Conservation (phyloP, 2,329 filamentous ascomycete species). For the Waltergamsia citrina region DNA sequence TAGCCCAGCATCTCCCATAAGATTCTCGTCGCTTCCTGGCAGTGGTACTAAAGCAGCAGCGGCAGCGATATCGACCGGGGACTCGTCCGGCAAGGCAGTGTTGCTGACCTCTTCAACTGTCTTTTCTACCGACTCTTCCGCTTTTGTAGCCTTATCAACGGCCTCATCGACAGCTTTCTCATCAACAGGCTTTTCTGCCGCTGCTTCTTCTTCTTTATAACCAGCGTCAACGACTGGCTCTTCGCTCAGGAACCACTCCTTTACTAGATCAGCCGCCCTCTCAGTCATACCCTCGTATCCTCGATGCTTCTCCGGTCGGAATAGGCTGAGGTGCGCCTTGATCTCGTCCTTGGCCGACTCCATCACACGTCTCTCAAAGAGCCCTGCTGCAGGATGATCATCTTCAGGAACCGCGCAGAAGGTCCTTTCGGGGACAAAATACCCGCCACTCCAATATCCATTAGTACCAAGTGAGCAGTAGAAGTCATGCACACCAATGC, state of each 20-base stretch:
- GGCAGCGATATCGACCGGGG: conserved; percentile 42
- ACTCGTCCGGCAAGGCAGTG: conserved; percentile 23
- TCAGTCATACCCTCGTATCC: conserved; percentile 56
- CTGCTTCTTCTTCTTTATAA: conserved; percentile 17
- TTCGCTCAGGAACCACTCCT: conserved; percentile 45
- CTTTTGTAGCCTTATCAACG: conserved; percentile 9
- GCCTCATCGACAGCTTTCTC: conserved; percentile 12
- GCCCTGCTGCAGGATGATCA: conserved; percentile 20
- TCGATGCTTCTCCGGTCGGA: conserved; percentile 50
- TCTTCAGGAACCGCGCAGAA: conserved; percentile 64
- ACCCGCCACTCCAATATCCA: conserved; percentile 51
- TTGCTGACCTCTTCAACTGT: conserved; percentile 7
- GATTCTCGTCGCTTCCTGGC: conserved; percentile 27
- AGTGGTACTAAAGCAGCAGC: conserved; percentile 39
- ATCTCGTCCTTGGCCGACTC: conserved; percentile 60
- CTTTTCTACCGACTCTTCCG: conserved; percentile 7
- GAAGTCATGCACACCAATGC: conserved; percentile 63
- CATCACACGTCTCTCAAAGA: conserved; percentile 50
- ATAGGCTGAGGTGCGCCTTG: conserved; percentile 61
- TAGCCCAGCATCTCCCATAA: conserved; percentile 17
- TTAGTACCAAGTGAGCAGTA: conserved; percentile 70
- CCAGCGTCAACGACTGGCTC: conserved; percentile 32
- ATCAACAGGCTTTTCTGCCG: no score
- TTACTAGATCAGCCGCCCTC: conserved; percentile 45
- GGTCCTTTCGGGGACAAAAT: conserved; percentile 58